Evolutionary conservation across 169 alveolate genomes (phyloP).

Genomic region (Plasmodium sp.): DNA sequence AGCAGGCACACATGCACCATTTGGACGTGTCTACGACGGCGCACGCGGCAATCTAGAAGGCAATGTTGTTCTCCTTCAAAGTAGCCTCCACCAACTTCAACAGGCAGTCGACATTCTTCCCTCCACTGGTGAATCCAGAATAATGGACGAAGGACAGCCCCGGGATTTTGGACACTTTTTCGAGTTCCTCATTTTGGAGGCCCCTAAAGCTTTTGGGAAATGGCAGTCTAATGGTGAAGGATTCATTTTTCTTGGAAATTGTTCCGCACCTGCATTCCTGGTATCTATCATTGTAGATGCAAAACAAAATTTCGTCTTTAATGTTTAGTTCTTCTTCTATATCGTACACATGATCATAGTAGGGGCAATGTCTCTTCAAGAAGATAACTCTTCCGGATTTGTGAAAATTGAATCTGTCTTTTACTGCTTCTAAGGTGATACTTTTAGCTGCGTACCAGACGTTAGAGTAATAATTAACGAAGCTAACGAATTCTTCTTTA

Average conservation of each 20-base stretch:
- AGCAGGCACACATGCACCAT: not conserved
- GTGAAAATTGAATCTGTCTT: constrained; percentile 78
- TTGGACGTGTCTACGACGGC: not conserved
- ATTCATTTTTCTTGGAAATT: constrained; percentile 74
- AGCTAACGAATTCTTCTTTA: constrained; percentile 80
- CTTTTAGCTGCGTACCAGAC: constrained; percentile 79
- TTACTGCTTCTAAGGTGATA: constrained; percentile 73
- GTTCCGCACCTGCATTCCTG: constrained; percentile 75
- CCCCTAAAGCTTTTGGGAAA: constrained; percentile 85
- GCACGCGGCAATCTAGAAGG: not conserved
- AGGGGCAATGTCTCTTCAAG: constrained; percentile 82
- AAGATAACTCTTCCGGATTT: constrained; percentile 84
- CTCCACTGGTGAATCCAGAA: constrained; percentile 87
- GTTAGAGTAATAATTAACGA: constrained; percentile 70
- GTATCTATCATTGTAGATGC: constrained; percentile 67
- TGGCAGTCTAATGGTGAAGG: constrained; percentile 80
- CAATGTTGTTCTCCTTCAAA: constrained; percentile 46
- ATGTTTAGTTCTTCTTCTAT: constrained; percentile 77
- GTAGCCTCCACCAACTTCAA: constrained; percentile 54
- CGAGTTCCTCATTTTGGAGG: constrained; percentile 77
- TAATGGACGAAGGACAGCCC: constrained; percentile 83
- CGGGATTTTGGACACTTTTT: constrained; percentile 79
- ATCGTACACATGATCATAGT: constrained; percentile 74
- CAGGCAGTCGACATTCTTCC: constrained; percentile 75
- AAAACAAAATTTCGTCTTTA: constrained; percentile 75